Conservation (phyloP, 1,284 basidiomycete genomes). For the Microbotryum lychnidis-dioicae region DNA sequence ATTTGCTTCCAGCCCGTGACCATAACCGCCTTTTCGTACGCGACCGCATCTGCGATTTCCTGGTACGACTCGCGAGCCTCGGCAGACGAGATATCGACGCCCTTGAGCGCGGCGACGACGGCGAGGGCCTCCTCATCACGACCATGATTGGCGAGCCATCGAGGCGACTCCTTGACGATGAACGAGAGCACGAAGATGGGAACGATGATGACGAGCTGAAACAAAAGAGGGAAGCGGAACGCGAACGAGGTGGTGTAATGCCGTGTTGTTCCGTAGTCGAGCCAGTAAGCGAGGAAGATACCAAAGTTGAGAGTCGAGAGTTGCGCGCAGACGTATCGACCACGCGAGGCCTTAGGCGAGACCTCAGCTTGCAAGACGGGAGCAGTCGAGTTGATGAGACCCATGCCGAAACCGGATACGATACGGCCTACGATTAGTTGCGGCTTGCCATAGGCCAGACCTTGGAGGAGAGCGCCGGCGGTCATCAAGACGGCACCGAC, state of each 20-base stretch:
- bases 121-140: slow-evolving; percentile 29
- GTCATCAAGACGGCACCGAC: slow-evolving; percentile 37
- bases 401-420: slow-evolving; percentile 23
- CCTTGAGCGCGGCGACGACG: slow-evolving; percentile 34
- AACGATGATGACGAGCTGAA: slow-evolving; percentile 34
- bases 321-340: slow-evolving; percentile 38
- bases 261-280: slow-evolving; percentile 36
- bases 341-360: slow-evolving; percentile 36
- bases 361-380: slow-evolving; percentile 39
- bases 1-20: slow-evolving; percentile 35
- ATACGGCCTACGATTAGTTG: slow-evolving; percentile 35
- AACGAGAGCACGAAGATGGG: slow-evolving; percentile 28
- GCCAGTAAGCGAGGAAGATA: slow-evolving; percentile 36
- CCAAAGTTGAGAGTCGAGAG: slow-evolving; percentile 37
- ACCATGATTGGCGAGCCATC: slow-evolving; percentile 37
- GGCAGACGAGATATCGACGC: slow-evolving; percentile 15
- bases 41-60: slow-evolving; percentile 34
- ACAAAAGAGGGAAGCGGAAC: slow-evolving; percentile 23
- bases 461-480: slow-evolving; percentile 36
- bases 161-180: slow-evolving; percentile 37
- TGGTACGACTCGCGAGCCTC: slow-evolving; percentile 33
- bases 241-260: slow-evolving; percentile 9
- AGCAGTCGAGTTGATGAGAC: slow-evolving; percentile 38
- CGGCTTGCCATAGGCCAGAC: slow-evolving; percentile 28
- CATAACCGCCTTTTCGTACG: slow-evolving; percentile 33